phyloP scores from a whole-genome alignment of 139 green algal species.

The Picochlorum sp. region DNA sequence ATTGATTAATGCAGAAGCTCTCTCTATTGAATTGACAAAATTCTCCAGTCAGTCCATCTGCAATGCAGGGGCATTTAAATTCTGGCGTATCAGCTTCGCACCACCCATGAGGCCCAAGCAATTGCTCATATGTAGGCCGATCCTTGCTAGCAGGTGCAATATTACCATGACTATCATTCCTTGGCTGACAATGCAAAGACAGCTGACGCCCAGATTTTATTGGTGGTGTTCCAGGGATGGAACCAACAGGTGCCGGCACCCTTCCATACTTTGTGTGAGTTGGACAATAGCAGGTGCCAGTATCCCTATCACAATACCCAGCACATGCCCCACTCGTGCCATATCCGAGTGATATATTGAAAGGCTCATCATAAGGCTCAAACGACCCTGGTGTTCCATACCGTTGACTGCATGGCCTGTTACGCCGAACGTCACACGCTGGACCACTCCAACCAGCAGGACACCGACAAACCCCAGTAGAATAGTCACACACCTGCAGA shows the following conservation, averaged over 20 bases:
- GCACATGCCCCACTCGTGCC: neutral
- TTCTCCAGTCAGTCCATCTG: constrained; percentile 19
- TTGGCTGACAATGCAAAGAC: neutral
- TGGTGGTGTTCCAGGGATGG: constrained; percentile 6
- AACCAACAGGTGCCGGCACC: neutral
- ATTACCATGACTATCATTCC: neutral
- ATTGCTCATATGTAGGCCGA: constrained; percentile 10
- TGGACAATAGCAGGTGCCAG: constrained; percentile 11
- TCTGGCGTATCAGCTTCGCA: constrained; percentile 32
- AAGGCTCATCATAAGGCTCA: constrained; percentile 4
- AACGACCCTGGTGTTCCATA: neutral
- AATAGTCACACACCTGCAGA: constrained; percentile 7
- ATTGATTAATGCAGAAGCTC: constrained; percentile 43
- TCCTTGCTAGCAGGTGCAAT: constrained; percentile 10
- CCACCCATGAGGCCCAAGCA: constrained; percentile 40
- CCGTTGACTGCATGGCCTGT: neutral
- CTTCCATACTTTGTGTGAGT: constrained; percentile 2
- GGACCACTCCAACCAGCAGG: constrained; percentile 12
- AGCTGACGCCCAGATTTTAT: constrained; percentile 5
- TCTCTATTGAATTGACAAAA: constrained; percentile 26
- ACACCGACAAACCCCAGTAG: constrained; percentile 3
- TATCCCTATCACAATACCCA: constrained; percentile 9
- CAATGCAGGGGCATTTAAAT: constrained; percentile 12
- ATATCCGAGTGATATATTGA: neutral
- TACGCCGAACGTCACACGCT: neutral